Evolutionary conservation across 768 basidiomycete species (phyloP).

Genomic region (Boletus barrowsii): DNA sequence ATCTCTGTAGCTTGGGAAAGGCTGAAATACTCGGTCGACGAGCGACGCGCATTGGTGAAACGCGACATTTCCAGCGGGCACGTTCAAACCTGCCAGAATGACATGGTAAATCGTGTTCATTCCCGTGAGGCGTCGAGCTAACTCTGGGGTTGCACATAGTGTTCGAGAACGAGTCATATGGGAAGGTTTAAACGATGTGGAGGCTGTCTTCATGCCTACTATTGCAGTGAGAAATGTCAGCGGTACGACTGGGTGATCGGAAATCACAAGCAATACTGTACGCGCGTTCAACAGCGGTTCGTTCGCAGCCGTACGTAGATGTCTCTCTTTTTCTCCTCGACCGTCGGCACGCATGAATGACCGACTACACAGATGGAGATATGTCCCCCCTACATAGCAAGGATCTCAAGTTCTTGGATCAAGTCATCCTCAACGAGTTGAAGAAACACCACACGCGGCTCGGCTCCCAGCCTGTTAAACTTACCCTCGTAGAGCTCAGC

Average conservation of each 20-base stretch:
- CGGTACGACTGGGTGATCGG: slow-evolving; percentile 26
- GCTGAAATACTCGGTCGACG: slow-evolving; percentile 16
- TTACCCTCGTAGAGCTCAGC: slow-evolving; percentile 27
- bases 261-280: slow-evolving; percentile 28
- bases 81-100: slow-evolving; percentile 29
- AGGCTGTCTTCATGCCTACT: slow-evolving; percentile 28
- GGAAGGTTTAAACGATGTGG: slow-evolving; percentile 22
- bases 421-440: slow-evolving; percentile 25
- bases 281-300: slow-evolving; percentile 18
- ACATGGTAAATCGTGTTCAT: slow-evolving; percentile 4
- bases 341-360: not conserved
- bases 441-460: slow-evolving; percentile 16
- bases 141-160: slow-evolving; percentile 12
- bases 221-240: slow-evolving; percentile 27
- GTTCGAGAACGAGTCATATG: slow-evolving; percentile 16
- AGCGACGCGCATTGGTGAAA: slow-evolving; percentile 18
- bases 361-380: slow-evolving; percentile 12
- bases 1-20: slow-evolving; percentile 23
- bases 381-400: slow-evolving; percentile 23
- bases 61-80: slow-evolving; percentile 14
- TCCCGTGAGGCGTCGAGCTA: not conserved
- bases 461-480: slow-evolving; percentile 10
- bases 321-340: too few relatives aligned
- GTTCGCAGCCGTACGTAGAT: slow-evolving; percentile 15
- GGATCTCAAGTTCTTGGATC: slow-evolving; percentile 26